A percentile compares a stretch with the other conserved stretches of the same genome.
Conservation (phyloP, 2,329 filamentous ascomycete species). For the Xylariales sp. region DNA sequence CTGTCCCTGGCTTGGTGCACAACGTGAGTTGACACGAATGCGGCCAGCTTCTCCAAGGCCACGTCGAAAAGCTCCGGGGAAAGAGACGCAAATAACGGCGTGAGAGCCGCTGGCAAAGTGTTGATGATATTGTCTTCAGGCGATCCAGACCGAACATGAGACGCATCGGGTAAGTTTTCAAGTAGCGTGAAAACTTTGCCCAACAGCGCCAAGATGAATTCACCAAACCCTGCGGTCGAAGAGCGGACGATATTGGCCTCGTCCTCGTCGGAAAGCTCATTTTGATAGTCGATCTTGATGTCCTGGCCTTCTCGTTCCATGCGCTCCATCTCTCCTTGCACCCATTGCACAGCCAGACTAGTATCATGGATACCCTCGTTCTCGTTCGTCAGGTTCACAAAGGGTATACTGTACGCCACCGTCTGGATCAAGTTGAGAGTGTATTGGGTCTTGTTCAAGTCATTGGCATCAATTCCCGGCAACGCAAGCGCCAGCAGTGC, state of each 20-base stretch:
- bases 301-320: conserved; percentile 86
- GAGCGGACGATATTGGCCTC: conserved; percentile 87
- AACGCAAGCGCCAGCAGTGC: conserved; percentile 87
- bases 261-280: conserved; percentile 77
- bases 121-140: conserved; percentile 98
- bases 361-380: conserved; percentile 66
- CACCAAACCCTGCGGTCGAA: conserved; percentile 88
- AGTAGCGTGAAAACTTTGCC: conserved; percentile 93
- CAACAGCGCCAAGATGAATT: conserved; percentile 86
- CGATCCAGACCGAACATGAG: conserved; percentile 80
- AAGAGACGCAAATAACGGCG: conserved; percentile 82
- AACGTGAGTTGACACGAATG: conserved; percentile 89
- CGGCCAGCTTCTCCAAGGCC: conserved; percentile 84
- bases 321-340: conserved; percentile 87
- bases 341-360: conserved; percentile 83
- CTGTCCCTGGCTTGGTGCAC: conserved; percentile 96
- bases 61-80: conserved; percentile 93
- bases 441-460: conserved; percentile 92
- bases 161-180: conserved; percentile 90
- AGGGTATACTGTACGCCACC: conserved; percentile 92
- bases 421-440: conserved; percentile 93
- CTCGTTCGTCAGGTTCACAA: conserved; percentile 73
- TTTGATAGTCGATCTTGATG: conserved; percentile 79
- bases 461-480: conserved; percentile 95
- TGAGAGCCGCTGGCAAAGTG: conserved; percentile 85